Base-by-base conservation (phyloP, 495 filamentous ascomycete genomes). In the Articulospora tetracladia region DNA sequence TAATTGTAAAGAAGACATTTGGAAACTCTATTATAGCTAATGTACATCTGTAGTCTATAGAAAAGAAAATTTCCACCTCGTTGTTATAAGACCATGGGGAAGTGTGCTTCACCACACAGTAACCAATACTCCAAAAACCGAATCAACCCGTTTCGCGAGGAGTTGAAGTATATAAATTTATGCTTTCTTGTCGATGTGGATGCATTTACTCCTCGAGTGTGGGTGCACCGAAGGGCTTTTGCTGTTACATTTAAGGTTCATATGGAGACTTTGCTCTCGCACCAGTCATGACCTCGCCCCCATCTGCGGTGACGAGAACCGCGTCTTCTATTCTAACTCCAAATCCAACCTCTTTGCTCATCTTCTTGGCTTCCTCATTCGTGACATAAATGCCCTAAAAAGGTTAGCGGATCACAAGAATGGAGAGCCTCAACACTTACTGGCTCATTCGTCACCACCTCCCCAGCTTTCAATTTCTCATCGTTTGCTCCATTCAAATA, bases 401-500 rank as follows among this genome's bases (percentile, higher is more conserved):
- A 8, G 32, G 26, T 56, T 23, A 27, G 26, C 23, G 19, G 1
- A 23, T 27, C 4, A 19, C 6, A 24, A 22, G 13, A 30, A 19
- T 34, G 41, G 11, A 3, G n/a, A 44, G n/a, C 17, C 2, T 3
- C 25, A 26, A 50, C 6, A 58, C 60, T 44, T 66, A 68, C 68
- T 22, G 68, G 68, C 36, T 70, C 68, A 48, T 70, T 70, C 19
- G 66, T 69, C 15, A 55, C 68, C 23, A 70, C 66, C 46, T 61
- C 62, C 10, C 66, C 68, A 11, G 49, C 36, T 46, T 55, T 64
- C 26, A 70, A 59, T 51, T 49, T 67, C 36, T 70, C 66, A 25
- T 49, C 19, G 47, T 70, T 70, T 0, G 68, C 68, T 4, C 68
- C 68, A 48, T 70, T 70, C n/a, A 70, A 53, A 36, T 70, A 70